A percentile compares a stretch with the other conserved stretches of the same genome.
phyloP scores from a whole-genome alignment of 371 early-diverging fungal genomes.

The Blyttiomyces sp. region DNA sequence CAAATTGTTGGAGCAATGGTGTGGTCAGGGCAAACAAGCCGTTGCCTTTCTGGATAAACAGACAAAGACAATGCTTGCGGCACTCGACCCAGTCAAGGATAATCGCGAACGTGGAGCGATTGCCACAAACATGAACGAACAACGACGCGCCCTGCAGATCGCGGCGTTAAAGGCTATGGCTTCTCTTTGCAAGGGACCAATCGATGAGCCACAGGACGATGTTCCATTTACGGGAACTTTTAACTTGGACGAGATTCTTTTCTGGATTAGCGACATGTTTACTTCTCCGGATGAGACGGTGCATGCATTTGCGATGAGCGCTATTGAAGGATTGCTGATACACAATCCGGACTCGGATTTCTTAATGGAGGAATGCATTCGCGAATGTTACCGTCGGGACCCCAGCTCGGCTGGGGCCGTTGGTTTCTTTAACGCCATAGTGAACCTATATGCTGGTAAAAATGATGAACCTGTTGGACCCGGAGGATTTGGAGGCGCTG shows the following conservation, averaged over 20 bases:
- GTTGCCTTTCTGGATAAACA: slow-evolving; percentile 66
- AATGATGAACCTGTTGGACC: neutral
- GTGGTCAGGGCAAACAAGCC: slow-evolving; percentile 75
- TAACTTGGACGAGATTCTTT: slow-evolving; percentile 52
- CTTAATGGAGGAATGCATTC: slow-evolving; percentile 63
- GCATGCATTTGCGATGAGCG: slow-evolving; percentile 50
- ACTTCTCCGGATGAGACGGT: slow-evolving; percentile 61
- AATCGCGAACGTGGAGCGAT: slow-evolving; percentile 59
- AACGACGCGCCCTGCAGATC: slow-evolving; percentile 70
- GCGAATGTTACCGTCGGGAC: slow-evolving; percentile 62
- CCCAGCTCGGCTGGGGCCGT: slow-evolving; percentile 30
- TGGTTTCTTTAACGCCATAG: slow-evolving; percentile 73
- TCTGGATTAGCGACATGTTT: slow-evolving; percentile 68
- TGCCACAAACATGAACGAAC: slow-evolving; percentile 69
- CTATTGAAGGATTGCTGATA: slow-evolving; percentile 59
- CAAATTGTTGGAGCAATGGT: slow-evolving; percentile 89
- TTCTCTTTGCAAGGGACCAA: slow-evolving; percentile 68
- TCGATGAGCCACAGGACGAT: slow-evolving; percentile 1
- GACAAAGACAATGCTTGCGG: slow-evolving; percentile 66
- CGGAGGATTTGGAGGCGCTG: too few relatives aligned
- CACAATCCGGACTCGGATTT: slow-evolving; percentile 65
- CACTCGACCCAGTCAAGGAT: slow-evolving; percentile 75
- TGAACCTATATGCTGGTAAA: slow-evolving; percentile 53
- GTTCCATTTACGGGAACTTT: slow-evolving; percentile 28
- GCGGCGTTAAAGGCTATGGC: slow-evolving; percentile 88